Evolutionary conservation across 441 rosid species (phyloP).

Genomic region (Mallotus japonicus): DNA sequence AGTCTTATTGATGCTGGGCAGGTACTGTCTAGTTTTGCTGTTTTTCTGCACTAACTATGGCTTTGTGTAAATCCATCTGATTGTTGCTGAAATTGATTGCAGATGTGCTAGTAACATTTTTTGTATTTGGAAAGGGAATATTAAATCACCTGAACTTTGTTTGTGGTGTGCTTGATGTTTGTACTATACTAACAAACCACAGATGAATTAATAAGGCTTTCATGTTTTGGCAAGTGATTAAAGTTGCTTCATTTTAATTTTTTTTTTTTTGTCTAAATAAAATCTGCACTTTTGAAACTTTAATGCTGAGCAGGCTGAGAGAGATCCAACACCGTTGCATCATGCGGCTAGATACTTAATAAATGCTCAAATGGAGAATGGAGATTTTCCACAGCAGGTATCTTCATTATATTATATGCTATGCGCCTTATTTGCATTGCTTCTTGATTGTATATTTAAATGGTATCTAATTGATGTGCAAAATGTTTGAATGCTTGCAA

Average conservation of each 20-base stretch:
- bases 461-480: too few relatives aligned
- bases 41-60: neutral
- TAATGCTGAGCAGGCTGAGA: slow-evolving; percentile 42
- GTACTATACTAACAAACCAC: neutral
- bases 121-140: neutral
- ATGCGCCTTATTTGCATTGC: neutral
- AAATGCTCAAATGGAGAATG: slow-evolving; percentile 60
- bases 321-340: slow-evolving; percentile 53
- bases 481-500: too few relatives aligned
- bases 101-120: neutral
- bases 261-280: neutral
- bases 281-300: neutral
- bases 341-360: slow-evolving; percentile 49
- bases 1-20: slow-evolving; percentile 72
- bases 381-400: slow-evolving; percentile 64
- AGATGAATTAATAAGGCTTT: neutral
- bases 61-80: neutral
- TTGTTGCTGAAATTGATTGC: neutral
- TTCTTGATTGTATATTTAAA: neutral
- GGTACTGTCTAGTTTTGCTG: slow-evolving; percentile 33
- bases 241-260: neutral
- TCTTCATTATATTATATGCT: neutral
- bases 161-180: neutral
- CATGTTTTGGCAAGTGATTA: neutral
- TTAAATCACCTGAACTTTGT: neutral